phyloP scores from a whole-genome alignment of 768 basidiomycete genomes.

The Termitomyces sp. region DNA sequence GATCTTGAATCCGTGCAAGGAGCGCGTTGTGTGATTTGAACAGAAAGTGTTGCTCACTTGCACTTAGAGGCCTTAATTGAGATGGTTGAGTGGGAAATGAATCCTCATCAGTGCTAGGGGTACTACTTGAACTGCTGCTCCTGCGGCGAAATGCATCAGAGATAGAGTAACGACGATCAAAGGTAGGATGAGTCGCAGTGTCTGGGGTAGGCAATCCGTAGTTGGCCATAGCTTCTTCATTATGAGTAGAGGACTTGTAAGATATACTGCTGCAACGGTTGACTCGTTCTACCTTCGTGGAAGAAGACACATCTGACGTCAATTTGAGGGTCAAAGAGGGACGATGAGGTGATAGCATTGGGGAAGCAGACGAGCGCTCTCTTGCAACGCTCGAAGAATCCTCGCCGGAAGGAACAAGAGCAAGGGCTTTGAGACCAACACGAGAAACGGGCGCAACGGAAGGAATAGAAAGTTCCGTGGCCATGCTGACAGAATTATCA shows the following conservation, averaged over 20 bases:
- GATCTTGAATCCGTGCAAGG: constrained; percentile 75
- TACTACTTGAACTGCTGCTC: constrained; percentile 26
- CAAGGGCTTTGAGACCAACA: constrained; percentile 49
- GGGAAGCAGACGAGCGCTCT: constrained; percentile 31
- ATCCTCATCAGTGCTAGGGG: constrained; percentile 35
- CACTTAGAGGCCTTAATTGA: constrained; percentile 53
- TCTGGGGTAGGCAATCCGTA: constrained; percentile 69
- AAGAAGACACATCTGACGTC: constrained; percentile 22
- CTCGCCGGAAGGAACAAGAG: constrained; percentile 38
- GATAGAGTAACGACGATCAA: constrained; percentile 40
- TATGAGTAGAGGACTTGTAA: constrained; percentile 60
- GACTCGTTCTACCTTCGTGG: constrained; percentile 29
- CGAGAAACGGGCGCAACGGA: constrained; percentile 49
- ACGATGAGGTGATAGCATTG: constrained; percentile 25
- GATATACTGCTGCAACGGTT: constrained; percentile 69
- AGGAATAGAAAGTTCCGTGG: constrained; percentile 49
- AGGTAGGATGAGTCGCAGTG: constrained; percentile 57
- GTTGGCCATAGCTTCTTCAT: constrained; percentile 29
- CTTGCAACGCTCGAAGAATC: constrained; percentile 24
- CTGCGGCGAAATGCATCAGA: constrained; percentile 27
- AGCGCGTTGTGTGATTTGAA: constrained; percentile 82
- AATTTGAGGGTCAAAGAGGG: constrained; percentile 38
- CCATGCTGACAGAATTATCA: constrained; percentile 38
- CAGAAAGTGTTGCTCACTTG: constrained; percentile 82
- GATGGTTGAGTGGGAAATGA: constrained; percentile 39